Percentiles rank a stretch among this genome's conserved stretches.
These are phyloP conservation scores for Cyclostephanos tholiformis DNA, from an alignment of 108 stramenopile species.

Conservation along the genomic window DNA sequence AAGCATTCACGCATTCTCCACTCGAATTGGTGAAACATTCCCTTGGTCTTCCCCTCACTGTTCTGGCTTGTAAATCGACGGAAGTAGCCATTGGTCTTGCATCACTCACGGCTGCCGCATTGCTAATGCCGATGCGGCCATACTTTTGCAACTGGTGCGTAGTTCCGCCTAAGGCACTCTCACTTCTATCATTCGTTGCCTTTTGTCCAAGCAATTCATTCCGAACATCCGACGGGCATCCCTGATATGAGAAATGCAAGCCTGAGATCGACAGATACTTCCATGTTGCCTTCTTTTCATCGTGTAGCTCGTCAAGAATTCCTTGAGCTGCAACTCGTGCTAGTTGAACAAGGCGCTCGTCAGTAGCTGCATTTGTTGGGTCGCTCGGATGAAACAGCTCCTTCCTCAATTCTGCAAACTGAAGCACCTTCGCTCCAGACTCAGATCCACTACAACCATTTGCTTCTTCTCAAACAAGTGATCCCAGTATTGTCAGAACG, in stretches of 20 bases:
- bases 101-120: slow-evolving; percentile 25
- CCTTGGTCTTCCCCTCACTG: too few species aligned
- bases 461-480: too few species aligned
- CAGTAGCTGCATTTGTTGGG: too few species aligned
- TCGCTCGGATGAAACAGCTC: too few species aligned
- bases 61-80: too few species aligned
- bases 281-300: slow-evolving; percentile 36
- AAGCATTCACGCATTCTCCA: background rate
- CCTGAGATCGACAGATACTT: slow-evolving; percentile 10
- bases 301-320: slow-evolving; percentile 2
- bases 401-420: too few species aligned
- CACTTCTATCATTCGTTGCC: slow-evolving; percentile 33
- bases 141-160: slow-evolving; percentile 16
- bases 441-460: too few species aligned
- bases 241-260: slow-evolving; percentile 5
- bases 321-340: slow-evolving; percentile 11
- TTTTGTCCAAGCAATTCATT: slow-evolving; percentile 16
- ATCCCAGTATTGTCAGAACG: too few species aligned
- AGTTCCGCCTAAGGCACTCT: slow-evolving; percentile 24
- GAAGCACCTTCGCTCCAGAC: too few species aligned
- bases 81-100: too few species aligned
- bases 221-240: background rate
- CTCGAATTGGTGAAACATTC: background rate
- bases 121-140: slow-evolving; percentile 12
- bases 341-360: too few species aligned